These are phyloP conservation scores for Jasminum sambac DNA, from an alignment of 257 asterid genomes.

Conservation along the genomic window DNA sequence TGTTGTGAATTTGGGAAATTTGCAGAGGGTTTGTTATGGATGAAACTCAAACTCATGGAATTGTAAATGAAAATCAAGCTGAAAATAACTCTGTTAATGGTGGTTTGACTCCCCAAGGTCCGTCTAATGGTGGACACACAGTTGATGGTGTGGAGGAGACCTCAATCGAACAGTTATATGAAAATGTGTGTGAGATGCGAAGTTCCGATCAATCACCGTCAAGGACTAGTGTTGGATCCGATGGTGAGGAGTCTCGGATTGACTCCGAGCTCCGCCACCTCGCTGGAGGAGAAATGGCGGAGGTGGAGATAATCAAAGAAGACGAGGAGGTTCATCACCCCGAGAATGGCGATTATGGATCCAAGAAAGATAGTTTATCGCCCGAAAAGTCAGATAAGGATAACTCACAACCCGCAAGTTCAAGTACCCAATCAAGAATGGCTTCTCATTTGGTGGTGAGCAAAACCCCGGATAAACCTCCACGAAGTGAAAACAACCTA, in stretches of 20 bases:
- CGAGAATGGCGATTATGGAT: conserved; percentile 39
- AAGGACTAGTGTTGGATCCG: conserved; percentile 88
- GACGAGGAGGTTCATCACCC: conserved; percentile 64
- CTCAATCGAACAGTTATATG: conserved; percentile 87
- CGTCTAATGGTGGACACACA: conserved; percentile 37
- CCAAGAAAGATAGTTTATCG: conserved; percentile 42
- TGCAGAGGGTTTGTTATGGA: conserved; percentile 49
- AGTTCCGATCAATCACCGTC: conserved; percentile 96
- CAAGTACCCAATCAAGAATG: conserved; percentile 40
- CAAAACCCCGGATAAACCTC: conserved; percentile 45
- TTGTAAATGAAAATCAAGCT: conserved; percentile 39
- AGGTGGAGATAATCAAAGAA: conserved; percentile 78
- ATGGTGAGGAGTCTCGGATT: conserved; percentile 85
- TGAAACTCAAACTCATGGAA: conserved; percentile 45
- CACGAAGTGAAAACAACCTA: conserved; percentile 39
- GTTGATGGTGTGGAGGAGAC: conserved; percentile 54
- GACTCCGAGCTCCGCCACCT: conserved; percentile 90
- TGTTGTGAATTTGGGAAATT: conserved; percentile 19
- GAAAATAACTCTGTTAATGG: conserved; percentile 27
- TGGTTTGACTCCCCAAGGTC: conserved; percentile 37
- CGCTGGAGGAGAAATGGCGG: conserved; percentile 83
- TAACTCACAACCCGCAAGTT: conserved; percentile 39
- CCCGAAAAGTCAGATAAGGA: conserved; percentile 30
- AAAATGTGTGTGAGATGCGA: conserved; percentile 91
- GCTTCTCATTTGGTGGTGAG: conserved; percentile 40